A percentile compares a stretch with the other conserved stretches of the same genome.
phyloP scores from a whole-genome alignment of 768 basidiomycete species.

The Dioszegia hungarica region DNA sequence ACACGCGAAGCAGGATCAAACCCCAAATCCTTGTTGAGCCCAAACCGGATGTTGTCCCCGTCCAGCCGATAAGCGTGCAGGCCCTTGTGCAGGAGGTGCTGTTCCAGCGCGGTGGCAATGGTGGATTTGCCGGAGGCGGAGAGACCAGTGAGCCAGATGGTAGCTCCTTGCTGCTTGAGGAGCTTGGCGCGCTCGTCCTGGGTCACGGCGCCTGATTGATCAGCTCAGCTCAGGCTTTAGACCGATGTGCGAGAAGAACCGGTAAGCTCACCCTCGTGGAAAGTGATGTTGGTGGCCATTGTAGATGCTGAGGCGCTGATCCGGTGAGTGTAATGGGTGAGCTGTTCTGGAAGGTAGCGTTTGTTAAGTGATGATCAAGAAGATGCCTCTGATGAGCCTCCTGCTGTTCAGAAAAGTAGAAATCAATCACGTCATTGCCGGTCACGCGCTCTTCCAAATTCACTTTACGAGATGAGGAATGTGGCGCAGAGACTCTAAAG shows the following conservation, averaged over 20 bases:
- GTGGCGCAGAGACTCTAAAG: no score
- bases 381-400: no score
- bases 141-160: constrained; percentile 94
- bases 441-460: no score
- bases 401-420: background rate
- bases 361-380: no score
- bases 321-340: background rate
- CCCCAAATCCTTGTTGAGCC: constrained; percentile 68
- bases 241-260: no score
- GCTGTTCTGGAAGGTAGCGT: background rate
- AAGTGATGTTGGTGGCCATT: constrained; percentile 53
- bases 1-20: constrained; percentile 43
- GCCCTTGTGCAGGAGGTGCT: constrained; percentile 79
- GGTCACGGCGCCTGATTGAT: constrained; percentile 62
- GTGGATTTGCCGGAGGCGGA: constrained; percentile 98
- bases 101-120: constrained; percentile 93
- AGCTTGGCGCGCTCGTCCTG: constrained; percentile 62
- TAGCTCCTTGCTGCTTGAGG: constrained; percentile 76
- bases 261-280: constrained; percentile 48
- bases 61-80: constrained; percentile 89
- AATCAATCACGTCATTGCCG: constrained; percentile 13
- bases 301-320: background rate
- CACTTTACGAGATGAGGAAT: no score
- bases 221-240: background rate
- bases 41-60: constrained; percentile 85